Evolutionary conservation across 768 basidiomycete genomes (phyloP).

Genomic region (Dentipellis sp.): DNA sequence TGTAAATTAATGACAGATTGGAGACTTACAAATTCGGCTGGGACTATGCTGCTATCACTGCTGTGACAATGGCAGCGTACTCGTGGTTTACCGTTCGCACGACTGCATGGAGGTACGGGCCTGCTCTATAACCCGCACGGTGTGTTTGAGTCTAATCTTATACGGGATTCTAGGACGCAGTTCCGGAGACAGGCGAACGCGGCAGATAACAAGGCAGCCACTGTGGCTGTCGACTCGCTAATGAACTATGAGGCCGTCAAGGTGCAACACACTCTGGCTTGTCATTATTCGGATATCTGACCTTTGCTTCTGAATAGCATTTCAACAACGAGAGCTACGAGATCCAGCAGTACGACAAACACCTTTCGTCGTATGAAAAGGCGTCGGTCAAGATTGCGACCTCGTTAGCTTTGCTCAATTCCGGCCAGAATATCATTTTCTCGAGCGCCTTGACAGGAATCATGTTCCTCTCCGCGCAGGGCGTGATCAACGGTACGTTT

Average conservation of each 20-base stretch:
- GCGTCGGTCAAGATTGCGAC: constrained; percentile 93
- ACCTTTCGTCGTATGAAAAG: constrained; percentile 81
- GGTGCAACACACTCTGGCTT: constrained; percentile 32
- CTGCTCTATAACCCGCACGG: too few relatives aligned
- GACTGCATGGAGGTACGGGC: constrained; percentile 82
- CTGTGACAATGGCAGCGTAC: constrained; percentile 77
- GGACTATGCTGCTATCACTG: constrained; percentile 92
- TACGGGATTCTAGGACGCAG: constrained; percentile 48
- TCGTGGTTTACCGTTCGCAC: constrained; percentile 97
- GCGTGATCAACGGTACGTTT: constrained; percentile 74
- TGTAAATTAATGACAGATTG: background rate
- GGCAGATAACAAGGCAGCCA: constrained; percentile 95
- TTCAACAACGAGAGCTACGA: constrained; percentile 97
- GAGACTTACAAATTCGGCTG: constrained; percentile 97
- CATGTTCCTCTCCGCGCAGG: constrained; percentile 96
- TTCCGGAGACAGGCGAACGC: constrained; percentile 94
- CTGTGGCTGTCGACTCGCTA: constrained; percentile 86
- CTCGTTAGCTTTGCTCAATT: constrained; percentile 86
- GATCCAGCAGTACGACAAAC: constrained; percentile 84
- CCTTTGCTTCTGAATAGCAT: constrained; percentile 41
- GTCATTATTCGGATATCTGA: background rate
- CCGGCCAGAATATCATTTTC: constrained; percentile 95
- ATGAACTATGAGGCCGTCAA: constrained; percentile 99
- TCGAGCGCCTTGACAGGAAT: constrained; percentile 87
- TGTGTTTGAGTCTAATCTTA: too few relatives aligned